Conservation (phyloP, 2,329 filamentous ascomycete genomes). For the Trichoderma breve region DNA sequence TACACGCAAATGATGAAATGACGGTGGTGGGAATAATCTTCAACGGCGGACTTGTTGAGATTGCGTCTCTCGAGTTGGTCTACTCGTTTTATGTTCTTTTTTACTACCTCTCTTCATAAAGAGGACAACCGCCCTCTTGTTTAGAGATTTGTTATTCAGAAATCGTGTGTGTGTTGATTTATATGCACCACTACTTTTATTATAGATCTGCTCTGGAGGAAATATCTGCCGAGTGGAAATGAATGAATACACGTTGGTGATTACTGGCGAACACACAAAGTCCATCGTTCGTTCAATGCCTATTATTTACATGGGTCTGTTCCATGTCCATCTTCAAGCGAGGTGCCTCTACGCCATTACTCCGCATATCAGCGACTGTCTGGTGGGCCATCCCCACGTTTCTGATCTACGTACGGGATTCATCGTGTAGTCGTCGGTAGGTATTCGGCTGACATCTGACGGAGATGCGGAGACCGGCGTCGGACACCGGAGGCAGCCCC, state of each 20-base stretch:
- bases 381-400: not conserved
- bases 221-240: not conserved
- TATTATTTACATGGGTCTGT: not conserved
- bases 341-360: not conserved
- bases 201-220: slow-evolving; percentile 5
- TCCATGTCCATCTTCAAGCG: not conserved
- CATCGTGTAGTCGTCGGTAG: not conserved
- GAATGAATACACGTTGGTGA: not conserved
- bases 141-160: not conserved
- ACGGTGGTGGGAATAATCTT: not conserved
- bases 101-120: not conserved
- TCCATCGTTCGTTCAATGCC: not conserved
- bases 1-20: slow-evolving; percentile 6
- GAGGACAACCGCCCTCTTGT: not conserved
- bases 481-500: not conserved
- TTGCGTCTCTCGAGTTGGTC: not conserved
- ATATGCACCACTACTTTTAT: not conserved
- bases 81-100: not conserved
- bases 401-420: not conserved
- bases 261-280: not conserved
- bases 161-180: not conserved
- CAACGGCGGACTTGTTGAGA: not conserved
- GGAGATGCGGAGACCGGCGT: not conserved
- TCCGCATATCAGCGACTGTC: not conserved
- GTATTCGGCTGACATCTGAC: not conserved